A percentile compares a stretch with the other conserved stretches of the same genome.
phyloP scores from a whole-genome alignment of 768 basidiomycete species.

The Mycena belliarum region DNA sequence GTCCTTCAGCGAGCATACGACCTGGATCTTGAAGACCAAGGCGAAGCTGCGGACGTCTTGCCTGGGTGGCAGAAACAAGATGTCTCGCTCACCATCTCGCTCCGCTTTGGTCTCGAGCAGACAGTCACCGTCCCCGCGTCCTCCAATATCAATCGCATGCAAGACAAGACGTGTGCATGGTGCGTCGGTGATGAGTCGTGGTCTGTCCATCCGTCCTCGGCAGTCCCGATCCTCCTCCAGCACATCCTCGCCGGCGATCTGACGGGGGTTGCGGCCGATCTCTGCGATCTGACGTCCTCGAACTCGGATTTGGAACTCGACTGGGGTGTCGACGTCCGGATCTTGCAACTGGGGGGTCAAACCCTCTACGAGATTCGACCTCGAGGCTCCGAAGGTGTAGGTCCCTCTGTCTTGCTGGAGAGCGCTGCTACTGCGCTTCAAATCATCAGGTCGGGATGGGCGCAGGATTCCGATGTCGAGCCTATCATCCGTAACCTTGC shows the following conservation, averaged over 20 bases:
- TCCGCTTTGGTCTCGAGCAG: conserved; percentile 7
- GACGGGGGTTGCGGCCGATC: not conserved
- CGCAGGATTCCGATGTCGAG: not conserved
- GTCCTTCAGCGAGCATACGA: conserved; percentile 10
- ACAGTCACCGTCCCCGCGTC: not conserved
- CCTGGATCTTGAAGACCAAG: not conserved
- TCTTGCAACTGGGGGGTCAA: not conserved
- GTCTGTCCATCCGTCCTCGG: not conserved
- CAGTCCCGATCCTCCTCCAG: conserved; percentile 4
- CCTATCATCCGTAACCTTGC: not conserved
- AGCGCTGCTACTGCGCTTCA: not conserved
- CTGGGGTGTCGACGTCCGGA: conserved; percentile 8
- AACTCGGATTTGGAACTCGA: conserved; percentile 6
- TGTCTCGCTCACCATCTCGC: not conserved
- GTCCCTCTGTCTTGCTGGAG: not conserved
- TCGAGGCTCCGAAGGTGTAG: not conserved
- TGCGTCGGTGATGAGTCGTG: conserved; percentile 8
- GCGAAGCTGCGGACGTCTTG: conserved; percentile 1
- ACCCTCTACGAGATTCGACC: conserved; percentile 6
- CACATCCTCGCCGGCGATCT: conserved; percentile 7
- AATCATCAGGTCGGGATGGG: not conserved
- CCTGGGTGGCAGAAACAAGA: conserved; percentile 4
- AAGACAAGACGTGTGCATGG: conserved; percentile 1
- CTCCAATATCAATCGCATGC: not conserved
- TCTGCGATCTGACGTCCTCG: conserved; percentile 3